Percentiles rank a stretch among this genome's conserved stretches.
Conservation (phyloP, 148 eudicot genomes). For the Amaranthus palmeri region DNA sequence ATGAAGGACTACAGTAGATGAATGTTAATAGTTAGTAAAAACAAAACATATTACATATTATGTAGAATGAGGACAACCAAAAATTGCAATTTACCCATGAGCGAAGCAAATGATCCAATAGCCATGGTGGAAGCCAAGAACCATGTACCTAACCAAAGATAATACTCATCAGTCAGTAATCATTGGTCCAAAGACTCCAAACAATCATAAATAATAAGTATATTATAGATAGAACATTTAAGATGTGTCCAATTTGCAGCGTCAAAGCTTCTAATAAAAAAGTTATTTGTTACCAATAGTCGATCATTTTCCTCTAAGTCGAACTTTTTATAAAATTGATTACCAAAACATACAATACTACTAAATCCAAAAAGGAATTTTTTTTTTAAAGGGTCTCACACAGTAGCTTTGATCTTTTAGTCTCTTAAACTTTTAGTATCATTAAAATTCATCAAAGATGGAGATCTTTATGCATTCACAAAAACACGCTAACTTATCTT, state of each 20-base stretch:
- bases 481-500: no score
- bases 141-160: constrained; percentile 60
- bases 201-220: not conserved
- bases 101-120: constrained; percentile 42
- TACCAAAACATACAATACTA: not conserved
- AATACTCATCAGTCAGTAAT: constrained; percentile 14
- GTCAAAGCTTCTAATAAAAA: not conserved
- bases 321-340: not conserved
- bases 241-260: not conserved
- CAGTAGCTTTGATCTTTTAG: not conserved
- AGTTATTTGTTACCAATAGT: not conserved
- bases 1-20: constrained; percentile 47
- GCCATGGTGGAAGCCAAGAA: constrained; percentile 97
- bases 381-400: not conserved
- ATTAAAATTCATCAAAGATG: not conserved
- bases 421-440: not conserved
- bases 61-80: not conserved
- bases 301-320: not conserved
- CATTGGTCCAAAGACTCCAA: not conserved
- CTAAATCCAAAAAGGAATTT: not conserved
- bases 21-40: not conserved
- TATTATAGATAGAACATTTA: not conserved
- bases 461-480: not conserved
- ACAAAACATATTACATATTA: constrained; percentile 9
- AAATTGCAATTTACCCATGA: constrained; percentile 43